A percentile compares a stretch with the other conserved stretches of the same genome.
phyloP scores from a whole-genome alignment of 1,284 basidiomycete genomes.

The Sparassis latifolia region DNA sequence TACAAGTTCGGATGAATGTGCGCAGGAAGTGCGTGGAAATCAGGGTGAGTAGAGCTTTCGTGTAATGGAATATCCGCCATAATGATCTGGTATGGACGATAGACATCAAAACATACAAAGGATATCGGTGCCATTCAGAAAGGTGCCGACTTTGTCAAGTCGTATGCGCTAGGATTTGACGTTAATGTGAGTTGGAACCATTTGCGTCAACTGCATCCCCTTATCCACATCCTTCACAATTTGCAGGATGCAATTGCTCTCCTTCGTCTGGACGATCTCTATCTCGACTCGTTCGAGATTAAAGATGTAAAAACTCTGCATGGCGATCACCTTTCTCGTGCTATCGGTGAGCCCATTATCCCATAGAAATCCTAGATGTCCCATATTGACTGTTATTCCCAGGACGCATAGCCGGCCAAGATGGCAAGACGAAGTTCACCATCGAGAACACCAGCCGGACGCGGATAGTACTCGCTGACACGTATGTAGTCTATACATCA shows the following conservation, averaged over 20 bases:
- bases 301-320: slow-evolving; percentile 98
- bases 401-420: slow-evolving; percentile 96
- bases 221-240: slow-evolving; percentile 6
- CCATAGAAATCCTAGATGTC: background rate
- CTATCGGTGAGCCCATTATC: slow-evolving; percentile 63
- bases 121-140: slow-evolving; percentile 91
- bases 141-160: slow-evolving; percentile 97
- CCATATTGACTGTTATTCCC: background rate
- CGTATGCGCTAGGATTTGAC: slow-evolving; percentile 92
- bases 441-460: slow-evolving; percentile 97
- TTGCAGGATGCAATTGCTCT: slow-evolving; percentile 90
- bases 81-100: background rate
- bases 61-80: background rate
- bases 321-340: slow-evolving; percentile 93
- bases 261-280: slow-evolving; percentile 91
- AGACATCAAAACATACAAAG: slow-evolving; percentile 95
- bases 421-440: slow-evolving; percentile 97
- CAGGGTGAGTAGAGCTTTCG: slow-evolving; percentile 45
- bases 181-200: slow-evolving; percentile 59
- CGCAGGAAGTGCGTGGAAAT: slow-evolving; percentile 86
- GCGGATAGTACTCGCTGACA: slow-evolving; percentile 94
- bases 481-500: slow-evolving; percentile 45
- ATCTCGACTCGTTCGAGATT: slow-evolving; percentile 97
- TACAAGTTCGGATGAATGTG: slow-evolving; percentile 97
- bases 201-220: slow-evolving; percentile 1